phyloP scores from a whole-genome alignment of 768 basidiomycete genomes.

The Suillus cothurnatus region DNA sequence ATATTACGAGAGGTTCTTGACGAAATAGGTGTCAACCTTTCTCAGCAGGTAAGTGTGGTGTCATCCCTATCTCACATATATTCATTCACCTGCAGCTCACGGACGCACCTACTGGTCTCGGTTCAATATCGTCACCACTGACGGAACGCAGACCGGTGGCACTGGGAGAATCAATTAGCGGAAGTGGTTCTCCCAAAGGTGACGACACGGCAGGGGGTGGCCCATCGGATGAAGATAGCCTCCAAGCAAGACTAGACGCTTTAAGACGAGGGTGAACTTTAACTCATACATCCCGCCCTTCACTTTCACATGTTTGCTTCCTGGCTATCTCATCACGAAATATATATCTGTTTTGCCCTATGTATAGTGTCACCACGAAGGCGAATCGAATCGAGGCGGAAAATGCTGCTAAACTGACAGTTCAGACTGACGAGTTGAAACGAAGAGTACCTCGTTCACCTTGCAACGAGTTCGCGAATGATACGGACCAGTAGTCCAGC shows the following conservation, averaged over 20 bases:
- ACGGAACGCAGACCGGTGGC: slow-evolving; percentile 81
- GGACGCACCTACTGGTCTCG: slow-evolving; percentile 79
- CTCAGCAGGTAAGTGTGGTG: slow-evolving; percentile 65
- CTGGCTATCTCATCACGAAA: slow-evolving; percentile 12
- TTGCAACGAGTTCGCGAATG: too few relatives aligned
- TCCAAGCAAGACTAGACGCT: slow-evolving; percentile 93
- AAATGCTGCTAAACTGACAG: too few relatives aligned
- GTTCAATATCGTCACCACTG: slow-evolving; percentile 57
- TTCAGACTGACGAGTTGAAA: too few relatives aligned
- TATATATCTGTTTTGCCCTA: slow-evolving; percentile 9
- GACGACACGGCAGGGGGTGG: slow-evolving; percentile 32
- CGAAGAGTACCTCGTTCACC: too few relatives aligned
- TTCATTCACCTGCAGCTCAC: slow-evolving; percentile 58
- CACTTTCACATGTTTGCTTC: slow-evolving; percentile 6
- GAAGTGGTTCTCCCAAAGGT: slow-evolving; percentile 36
- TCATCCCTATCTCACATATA: slow-evolving; percentile 4
- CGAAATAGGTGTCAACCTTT: slow-evolving; percentile 91
- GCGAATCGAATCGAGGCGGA: too few relatives aligned
- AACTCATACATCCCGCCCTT: background rate
- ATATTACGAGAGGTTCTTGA: slow-evolving; percentile 95
- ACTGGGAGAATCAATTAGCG: slow-evolving; percentile 60
- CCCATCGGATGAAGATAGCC: slow-evolving; percentile 82
- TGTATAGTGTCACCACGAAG: background rate
- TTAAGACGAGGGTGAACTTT: slow-evolving; percentile 64
- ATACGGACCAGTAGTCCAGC: too few relatives aligned